Conservation (phyloP, 1,139 yeast species). For the Geotrichum europaeum region DNA sequence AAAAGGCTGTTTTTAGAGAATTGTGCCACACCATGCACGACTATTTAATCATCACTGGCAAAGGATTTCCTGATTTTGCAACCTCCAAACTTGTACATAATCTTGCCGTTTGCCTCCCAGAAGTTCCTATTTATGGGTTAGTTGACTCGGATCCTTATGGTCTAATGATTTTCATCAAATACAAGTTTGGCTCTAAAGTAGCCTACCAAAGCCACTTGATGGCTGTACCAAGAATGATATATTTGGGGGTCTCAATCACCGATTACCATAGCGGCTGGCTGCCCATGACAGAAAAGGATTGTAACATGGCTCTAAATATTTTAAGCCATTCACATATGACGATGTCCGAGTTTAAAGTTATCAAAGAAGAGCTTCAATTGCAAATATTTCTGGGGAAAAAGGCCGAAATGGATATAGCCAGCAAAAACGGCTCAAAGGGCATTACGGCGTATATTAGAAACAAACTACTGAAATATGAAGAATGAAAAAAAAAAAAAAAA, state of each 20-base stretch:
- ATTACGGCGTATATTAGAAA: constrained; percentile 20
- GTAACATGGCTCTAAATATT: constrained; percentile 35
- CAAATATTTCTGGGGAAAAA: constrained; percentile 48
- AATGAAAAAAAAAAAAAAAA: neutral
- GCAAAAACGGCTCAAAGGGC: constrained; percentile 12
- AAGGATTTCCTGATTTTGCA: constrained; percentile 67
- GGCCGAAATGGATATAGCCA: constrained; percentile 51
- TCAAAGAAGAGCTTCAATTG: constrained; percentile 48
- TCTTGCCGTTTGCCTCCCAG: constrained; percentile 44
- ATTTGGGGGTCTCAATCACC: constrained; percentile 37
- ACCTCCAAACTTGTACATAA: constrained; percentile 55
- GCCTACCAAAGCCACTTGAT: constrained; percentile 16
- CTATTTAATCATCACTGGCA: constrained; percentile 43
- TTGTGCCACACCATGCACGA: constrained; percentile 20
- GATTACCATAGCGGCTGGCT: constrained; percentile 40
- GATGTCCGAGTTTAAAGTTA: constrained; percentile 19
- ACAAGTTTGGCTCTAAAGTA: constrained; percentile 31
- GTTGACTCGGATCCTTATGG: constrained; percentile 70
- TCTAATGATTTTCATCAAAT: constrained; percentile 48
- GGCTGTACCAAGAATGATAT: constrained; percentile 23
- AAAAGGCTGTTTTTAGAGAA: constrained; percentile 29
- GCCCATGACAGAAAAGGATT: constrained; percentile 37
- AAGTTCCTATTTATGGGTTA: constrained; percentile 44
- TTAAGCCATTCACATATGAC: constrained; percentile 29
- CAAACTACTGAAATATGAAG: constrained; percentile 8